phyloP scores from a whole-genome alignment of 257 asterid genomes.

The Thymus mandschuricus region DNA sequence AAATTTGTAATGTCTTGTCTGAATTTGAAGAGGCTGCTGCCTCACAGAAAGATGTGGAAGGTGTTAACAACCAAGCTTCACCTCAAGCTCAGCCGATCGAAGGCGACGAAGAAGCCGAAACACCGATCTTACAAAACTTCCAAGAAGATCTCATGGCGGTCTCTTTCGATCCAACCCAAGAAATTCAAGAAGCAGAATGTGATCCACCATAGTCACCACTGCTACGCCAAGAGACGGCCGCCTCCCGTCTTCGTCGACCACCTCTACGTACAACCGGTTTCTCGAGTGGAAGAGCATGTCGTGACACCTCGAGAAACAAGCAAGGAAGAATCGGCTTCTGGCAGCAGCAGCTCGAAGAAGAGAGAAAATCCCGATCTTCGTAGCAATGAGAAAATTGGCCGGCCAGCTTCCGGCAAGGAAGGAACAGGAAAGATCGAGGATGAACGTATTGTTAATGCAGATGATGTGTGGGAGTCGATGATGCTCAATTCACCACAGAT shows the following conservation, averaged over 20 bases:
- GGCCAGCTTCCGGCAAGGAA: background rate
- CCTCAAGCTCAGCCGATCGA: conserved; percentile 48
- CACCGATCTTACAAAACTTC: conserved; percentile 29
- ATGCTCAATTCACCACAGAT: conserved; percentile 64
- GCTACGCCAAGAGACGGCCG: conserved; percentile 27
- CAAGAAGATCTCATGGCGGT: conserved; percentile 36
- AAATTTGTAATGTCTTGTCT: conserved; percentile 45
- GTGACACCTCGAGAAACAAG: conserved; percentile 9
- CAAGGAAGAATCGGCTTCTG: conserved; percentile 25
- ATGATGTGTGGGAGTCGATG: conserved; percentile 87
- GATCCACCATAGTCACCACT: conserved; percentile 11
- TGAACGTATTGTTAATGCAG: conserved; percentile 40
- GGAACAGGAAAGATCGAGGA: background rate
- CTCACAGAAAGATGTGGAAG: conserved; percentile 58
- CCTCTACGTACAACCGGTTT: conserved; percentile 50
- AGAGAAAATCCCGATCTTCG: conserved; percentile 12
- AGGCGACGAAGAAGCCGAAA: conserved; percentile 34
- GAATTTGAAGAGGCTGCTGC: conserved; percentile 49
- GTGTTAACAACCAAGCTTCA: conserved; percentile 50
- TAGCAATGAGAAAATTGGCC: background rate
- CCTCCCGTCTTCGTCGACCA: conserved; percentile 64
- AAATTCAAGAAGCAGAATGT: conserved; percentile 43
- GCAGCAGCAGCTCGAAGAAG: conserved; percentile 12
- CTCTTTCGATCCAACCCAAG: conserved; percentile 51
- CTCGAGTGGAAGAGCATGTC: conserved; percentile 17